These are phyloP conservation scores for Aspergillus pseudoterreus DNA, from an alignment of 2,329 filamentous ascomycete genomes.

Conservation along the genomic window DNA sequence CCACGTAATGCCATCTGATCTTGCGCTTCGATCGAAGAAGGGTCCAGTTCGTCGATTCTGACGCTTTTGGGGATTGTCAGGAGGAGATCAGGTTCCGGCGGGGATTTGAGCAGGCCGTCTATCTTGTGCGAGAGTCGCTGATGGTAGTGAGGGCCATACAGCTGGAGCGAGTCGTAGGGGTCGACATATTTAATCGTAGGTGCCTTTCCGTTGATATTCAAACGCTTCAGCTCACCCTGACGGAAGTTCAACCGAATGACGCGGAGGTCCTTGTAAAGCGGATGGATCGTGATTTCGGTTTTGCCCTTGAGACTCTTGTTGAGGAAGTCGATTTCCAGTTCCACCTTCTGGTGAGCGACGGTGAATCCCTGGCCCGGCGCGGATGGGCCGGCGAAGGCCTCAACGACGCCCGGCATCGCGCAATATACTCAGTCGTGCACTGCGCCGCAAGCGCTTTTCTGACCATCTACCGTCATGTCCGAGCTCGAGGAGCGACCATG, in stretches of 20 bases:
- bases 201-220: slow-evolving; percentile 46
- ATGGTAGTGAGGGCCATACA: slow-evolving; percentile 66
- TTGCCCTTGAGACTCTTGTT: slow-evolving; percentile 70
- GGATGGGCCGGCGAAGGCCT: slow-evolving; percentile 26
- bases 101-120: slow-evolving; percentile 53
- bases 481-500: slow-evolving; percentile 18
- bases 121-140: slow-evolving; percentile 69
- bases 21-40: slow-evolving; percentile 48
- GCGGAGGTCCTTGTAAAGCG: slow-evolving; percentile 53
- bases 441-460: slow-evolving; percentile 36
- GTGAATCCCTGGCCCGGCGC: slow-evolving; percentile 45
- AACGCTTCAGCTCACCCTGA: slow-evolving; percentile 55
- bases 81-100: slow-evolving; percentile 55
- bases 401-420: slow-evolving; percentile 40
- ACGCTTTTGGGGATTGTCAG: slow-evolving; percentile 59
- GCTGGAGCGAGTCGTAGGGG: slow-evolving; percentile 47
- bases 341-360: slow-evolving; percentile 80
- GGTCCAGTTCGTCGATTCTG: slow-evolving; percentile 59
- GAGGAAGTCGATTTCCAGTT: slow-evolving; percentile 83
- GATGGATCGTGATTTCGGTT: slow-evolving; percentile 76
- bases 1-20: slow-evolving; percentile 42
- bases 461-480: slow-evolving; percentile 39
- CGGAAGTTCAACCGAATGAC: slow-evolving; percentile 59
- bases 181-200: slow-evolving; percentile 38
- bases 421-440: slow-evolving; percentile 31